Evolutionary conservation across 1,139 yeast genomes (phyloP).

Genomic region (Candida tetrigidarum): DNA sequence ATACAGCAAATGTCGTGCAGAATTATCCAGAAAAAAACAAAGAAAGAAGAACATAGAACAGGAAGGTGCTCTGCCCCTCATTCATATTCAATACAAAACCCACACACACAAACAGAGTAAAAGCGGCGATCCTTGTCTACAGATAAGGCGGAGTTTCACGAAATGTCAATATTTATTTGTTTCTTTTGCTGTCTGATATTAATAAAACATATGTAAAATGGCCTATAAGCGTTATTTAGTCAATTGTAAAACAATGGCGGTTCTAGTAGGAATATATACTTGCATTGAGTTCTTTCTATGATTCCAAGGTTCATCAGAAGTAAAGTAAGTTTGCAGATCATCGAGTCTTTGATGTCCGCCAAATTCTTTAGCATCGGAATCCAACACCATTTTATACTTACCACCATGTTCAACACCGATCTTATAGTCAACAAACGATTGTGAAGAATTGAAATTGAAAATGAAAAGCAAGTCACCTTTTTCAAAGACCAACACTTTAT

Average conservation of each 20-base stretch:
- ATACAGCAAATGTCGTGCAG: too few species aligned
- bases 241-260: constrained; percentile 66
- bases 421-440: constrained; percentile 85
- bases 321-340: constrained; percentile 54
- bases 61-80: too few species aligned
- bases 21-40: too few species aligned
- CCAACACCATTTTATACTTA: constrained; percentile 70
- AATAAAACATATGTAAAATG: too few species aligned
- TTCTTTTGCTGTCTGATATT: too few species aligned
- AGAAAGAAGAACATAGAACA: too few species aligned
- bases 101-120: too few species aligned
- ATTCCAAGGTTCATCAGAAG: constrained; percentile 82
- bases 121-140: too few species aligned
- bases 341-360: constrained; percentile 87
- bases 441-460: constrained; percentile 86
- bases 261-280: constrained; percentile 83
- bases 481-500: constrained; percentile 88
- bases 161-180: too few species aligned
- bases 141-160: too few species aligned
- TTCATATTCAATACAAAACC: too few species aligned
- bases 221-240: constrained; percentile 1
- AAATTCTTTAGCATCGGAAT: constrained; percentile 68
- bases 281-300: constrained; percentile 74
- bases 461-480: constrained; percentile 83
- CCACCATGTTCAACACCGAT: constrained; percentile 88